These are phyloP conservation scores for Apocynum venetum DNA, from an alignment of 257 asterid genomes.

Conservation along the genomic window DNA sequence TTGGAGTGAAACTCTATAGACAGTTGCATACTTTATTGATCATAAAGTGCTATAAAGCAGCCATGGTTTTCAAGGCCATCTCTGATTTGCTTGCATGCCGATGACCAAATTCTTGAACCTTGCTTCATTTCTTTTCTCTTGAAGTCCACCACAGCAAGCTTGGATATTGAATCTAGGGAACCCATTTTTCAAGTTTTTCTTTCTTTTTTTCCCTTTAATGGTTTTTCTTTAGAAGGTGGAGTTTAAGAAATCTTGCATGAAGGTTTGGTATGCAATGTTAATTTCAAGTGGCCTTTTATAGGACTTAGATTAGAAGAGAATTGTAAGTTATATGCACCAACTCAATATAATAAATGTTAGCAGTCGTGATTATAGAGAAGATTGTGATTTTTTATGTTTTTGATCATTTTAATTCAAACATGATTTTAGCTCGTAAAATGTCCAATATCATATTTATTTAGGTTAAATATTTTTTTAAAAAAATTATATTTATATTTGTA, in stretches of 20 bases:
- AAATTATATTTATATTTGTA: no score
- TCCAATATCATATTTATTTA: no score
- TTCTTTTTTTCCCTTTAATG: neutral
- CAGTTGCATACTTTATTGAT: neutral
- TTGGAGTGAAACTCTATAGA: conserved; percentile 25
- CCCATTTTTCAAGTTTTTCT: conserved; percentile 38
- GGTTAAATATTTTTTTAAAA: no score
- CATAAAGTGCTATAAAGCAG: conserved; percentile 56
- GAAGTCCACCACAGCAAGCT: conserved; percentile 49
- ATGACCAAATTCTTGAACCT: conserved; percentile 44
- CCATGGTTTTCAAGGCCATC: conserved; percentile 63
- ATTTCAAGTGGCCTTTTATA: conserved; percentile 2
- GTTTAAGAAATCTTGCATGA: neutral
- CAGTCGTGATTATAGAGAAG: no score
- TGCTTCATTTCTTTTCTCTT: conserved; percentile 42
- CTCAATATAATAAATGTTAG: no score
- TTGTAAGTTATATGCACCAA: no score
- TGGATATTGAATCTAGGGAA: conserved; percentile 25
- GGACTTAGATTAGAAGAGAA: no score
- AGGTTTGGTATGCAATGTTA: neutral
- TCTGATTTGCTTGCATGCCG: conserved; percentile 43
- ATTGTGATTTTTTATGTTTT: no score
- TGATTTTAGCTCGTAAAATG: no score
- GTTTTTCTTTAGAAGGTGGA: neutral
- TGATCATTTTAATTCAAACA: no score